Evolutionary conservation across 192 early-diverging fungal genomes (phyloP).

Genomic region (Allomyces javanicus): DNA sequence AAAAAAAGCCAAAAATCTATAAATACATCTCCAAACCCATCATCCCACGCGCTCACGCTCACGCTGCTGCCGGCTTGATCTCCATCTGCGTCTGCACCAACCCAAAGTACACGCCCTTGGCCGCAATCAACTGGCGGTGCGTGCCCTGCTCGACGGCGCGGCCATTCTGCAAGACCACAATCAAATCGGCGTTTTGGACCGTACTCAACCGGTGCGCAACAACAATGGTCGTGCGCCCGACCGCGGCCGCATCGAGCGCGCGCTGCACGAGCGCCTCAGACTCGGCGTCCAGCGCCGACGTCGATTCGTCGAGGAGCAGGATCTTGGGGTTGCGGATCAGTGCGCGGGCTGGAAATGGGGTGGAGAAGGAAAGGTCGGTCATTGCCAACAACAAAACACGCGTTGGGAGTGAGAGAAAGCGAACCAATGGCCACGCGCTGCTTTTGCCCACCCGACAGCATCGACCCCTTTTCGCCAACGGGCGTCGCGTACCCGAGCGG

Average conservation of each 20-base stretch:
- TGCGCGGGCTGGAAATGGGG: slow-evolving; percentile 21
- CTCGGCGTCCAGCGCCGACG: slow-evolving; percentile 33
- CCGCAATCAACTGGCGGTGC: slow-evolving; percentile 32
- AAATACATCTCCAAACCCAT: too few species aligned
- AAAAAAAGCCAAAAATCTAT: too few species aligned
- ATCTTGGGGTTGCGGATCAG: slow-evolving; percentile 36
- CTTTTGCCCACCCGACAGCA: slow-evolving; percentile 77
- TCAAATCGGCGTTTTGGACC: slow-evolving; percentile 40
- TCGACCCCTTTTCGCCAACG: slow-evolving; percentile 60
- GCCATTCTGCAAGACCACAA: slow-evolving; percentile 25
- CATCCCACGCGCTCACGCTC: too few species aligned
- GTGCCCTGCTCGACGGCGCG: slow-evolving; percentile 35
- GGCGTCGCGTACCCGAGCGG: slow-evolving; percentile 65
- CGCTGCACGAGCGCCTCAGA: slow-evolving; percentile 44
- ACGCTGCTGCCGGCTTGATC: too few species aligned
- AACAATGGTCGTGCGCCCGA: slow-evolving; percentile 41
- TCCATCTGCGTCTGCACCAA: slow-evolving; percentile 10
- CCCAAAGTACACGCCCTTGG: slow-evolving; percentile 19
- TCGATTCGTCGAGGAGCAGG: slow-evolving; percentile 26
- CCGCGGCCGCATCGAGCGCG: slow-evolving; percentile 28
- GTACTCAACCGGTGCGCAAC: slow-evolving; percentile 52
- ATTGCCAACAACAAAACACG: too few species aligned
- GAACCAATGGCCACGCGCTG: slow-evolving; percentile 79
- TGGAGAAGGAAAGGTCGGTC: too few species aligned
- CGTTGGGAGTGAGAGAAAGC: too few species aligned